Evolutionary conservation across 2,329 filamentous ascomycete species (phyloP).

Genomic region (Cytospora chrysosperma): DNA sequence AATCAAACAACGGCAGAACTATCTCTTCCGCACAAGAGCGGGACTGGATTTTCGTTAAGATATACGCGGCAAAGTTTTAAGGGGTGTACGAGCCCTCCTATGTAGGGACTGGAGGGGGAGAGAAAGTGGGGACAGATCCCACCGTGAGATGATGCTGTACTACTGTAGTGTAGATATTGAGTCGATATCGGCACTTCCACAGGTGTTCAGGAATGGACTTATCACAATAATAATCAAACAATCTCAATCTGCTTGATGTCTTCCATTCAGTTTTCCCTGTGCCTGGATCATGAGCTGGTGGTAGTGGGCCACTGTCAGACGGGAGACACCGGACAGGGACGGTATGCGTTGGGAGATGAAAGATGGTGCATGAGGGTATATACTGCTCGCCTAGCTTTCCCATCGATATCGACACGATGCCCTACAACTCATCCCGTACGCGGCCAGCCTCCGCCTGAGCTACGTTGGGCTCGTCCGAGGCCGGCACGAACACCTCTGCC

Average conservation of each 20-base stretch:
- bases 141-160: background rate
- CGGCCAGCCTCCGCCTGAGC: constrained; percentile 34
- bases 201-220: background rate
- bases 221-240: background rate
- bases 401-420: background rate
- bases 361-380: background rate
- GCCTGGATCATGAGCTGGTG: background rate
- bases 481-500: constrained; percentile 6
- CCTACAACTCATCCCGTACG: constrained; percentile 41
- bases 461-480: constrained; percentile 29
- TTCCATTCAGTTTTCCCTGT: background rate
- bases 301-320: background rate
- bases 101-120: too few species aligned
- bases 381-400: background rate
- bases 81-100: background rate
- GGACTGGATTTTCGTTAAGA: too few species aligned
- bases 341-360: background rate
- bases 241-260: background rate
- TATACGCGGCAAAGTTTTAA: too few species aligned
- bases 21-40: background rate
- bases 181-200: background rate
- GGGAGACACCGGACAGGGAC: background rate
- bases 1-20: background rate
- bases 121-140: background rate
- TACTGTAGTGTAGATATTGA: background rate